phyloP scores from a whole-genome alignment of 2,329 filamentous ascomycete genomes.

The Diaporthe ilicicola region DNA sequence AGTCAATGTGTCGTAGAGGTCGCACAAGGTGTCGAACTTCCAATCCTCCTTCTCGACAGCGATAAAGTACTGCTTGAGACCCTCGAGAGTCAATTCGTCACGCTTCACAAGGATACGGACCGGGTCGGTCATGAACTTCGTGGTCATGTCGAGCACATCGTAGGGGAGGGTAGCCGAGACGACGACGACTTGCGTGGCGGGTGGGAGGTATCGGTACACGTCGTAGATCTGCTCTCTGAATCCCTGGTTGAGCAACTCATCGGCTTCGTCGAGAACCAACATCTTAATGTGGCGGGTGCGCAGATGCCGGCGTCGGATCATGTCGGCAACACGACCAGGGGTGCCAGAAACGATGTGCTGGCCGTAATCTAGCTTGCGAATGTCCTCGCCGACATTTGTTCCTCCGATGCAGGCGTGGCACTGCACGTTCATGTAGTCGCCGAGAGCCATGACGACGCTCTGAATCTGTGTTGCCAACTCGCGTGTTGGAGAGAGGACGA shows the following conservation, averaged over 20 bases:
- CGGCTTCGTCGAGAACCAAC: constrained; percentile 99
- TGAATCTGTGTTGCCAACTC: constrained; percentile 99
- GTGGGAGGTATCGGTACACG: constrained; percentile 98
- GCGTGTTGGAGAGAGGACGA: constrained; percentile 97
- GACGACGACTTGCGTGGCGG: constrained; percentile 97
- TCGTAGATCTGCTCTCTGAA: constrained; percentile 99
- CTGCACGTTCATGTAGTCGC: constrained; percentile 99
- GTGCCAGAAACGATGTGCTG: constrained; percentile 98
- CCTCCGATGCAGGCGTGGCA: constrained; percentile 99
- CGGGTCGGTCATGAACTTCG: constrained; percentile 99
- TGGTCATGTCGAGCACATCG: constrained; percentile 98
- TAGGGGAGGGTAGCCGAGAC: constrained; percentile 98
- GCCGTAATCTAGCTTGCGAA: constrained; percentile 95
- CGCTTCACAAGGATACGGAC: constrained; percentile 99
- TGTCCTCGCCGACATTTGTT: constrained; percentile 97
- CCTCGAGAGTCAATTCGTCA: constrained; percentile 98
- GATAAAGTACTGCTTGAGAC: constrained; percentile 99
- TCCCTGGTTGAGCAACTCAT: constrained; percentile 95
- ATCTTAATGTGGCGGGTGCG: constrained; percentile 99
- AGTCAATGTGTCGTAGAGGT: constrained; percentile 98
- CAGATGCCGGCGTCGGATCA: constrained; percentile 98
- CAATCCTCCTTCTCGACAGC: constrained; percentile 99
- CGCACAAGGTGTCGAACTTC: constrained; percentile 99
- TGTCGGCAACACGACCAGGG: constrained; percentile 97
- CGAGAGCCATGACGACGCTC: constrained; percentile 98